These are phyloP conservation scores for Neonectria magnoliae DNA, from an alignment of 2,329 filamentous ascomycete species.

Conservation along the genomic window DNA sequence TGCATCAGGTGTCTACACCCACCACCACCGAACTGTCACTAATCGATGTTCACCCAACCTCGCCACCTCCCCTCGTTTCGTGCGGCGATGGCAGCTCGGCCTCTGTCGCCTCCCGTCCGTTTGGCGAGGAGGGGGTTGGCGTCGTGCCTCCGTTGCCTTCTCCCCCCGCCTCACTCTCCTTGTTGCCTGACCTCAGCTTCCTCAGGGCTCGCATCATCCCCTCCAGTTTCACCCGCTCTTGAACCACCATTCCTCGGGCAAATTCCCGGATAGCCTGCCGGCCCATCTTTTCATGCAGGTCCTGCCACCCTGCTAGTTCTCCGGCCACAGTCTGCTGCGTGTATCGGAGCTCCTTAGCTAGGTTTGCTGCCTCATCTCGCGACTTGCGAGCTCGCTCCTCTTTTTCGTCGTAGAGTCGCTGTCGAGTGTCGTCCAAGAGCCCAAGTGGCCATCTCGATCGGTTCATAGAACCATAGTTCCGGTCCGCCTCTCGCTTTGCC, in stretches of 20 bases:
- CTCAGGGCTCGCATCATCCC: conserved; percentile 83
- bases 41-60: conserved; percentile 24
- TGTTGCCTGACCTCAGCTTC: conserved; percentile 55
- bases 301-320: conserved; percentile 94
- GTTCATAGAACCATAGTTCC: conserved; percentile 78
- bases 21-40: conserved; percentile 7
- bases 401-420: conserved; percentile 83
- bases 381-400: conserved; percentile 80
- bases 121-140: conserved; percentile 21
- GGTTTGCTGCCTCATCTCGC: conserved; percentile 73
- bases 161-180: conserved; percentile 17
- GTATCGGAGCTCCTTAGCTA: conserved; percentile 87
- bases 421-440: conserved; percentile 86
- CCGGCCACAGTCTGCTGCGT: conserved; percentile 93
- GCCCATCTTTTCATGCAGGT: conserved; percentile 83
- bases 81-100: conserved; percentile 30
- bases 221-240: conserved; percentile 81
- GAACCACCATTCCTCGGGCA: conserved; percentile 80
- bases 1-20: conserved; percentile 27
- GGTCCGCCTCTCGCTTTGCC: conserved; percentile 79
- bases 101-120: conserved; percentile 27
- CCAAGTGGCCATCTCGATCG: conserved; percentile 83
- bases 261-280: conserved; percentile 78
- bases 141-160: conserved; percentile 30
- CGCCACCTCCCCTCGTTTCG: conserved; percentile 29